These are phyloP conservation scores for Botrytis sinoallii DNA, from an alignment of 2,329 filamentous ascomycete species.

Conservation along the genomic window DNA sequence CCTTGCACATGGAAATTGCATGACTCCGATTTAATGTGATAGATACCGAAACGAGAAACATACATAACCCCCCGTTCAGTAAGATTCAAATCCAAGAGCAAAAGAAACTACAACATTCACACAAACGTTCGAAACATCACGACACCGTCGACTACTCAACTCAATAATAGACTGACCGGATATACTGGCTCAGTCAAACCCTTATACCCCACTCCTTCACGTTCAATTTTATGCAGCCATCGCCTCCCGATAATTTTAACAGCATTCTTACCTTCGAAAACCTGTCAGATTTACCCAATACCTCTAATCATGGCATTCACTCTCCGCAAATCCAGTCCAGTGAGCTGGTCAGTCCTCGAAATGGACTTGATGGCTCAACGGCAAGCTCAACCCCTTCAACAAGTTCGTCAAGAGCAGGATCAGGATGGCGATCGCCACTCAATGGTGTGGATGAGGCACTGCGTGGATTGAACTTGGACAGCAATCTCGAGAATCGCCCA, in stretches of 20 bases:
- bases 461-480: slow-evolving; percentile 49
- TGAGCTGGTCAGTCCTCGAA: slow-evolving; percentile 39
- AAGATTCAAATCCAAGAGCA: background rate
- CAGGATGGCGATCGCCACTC: slow-evolving; percentile 23
- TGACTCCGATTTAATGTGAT: slow-evolving; percentile 4
- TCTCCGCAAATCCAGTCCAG: slow-evolving; percentile 43
- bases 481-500: slow-evolving; percentile 33
- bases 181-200: slow-evolving; percentile 37
- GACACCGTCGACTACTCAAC: slow-evolving; percentile 19
- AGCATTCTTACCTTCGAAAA: slow-evolving; percentile 41
- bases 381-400: slow-evolving; percentile 31
- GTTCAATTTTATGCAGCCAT: slow-evolving; percentile 64
- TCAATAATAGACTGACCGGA: slow-evolving; percentile 36
- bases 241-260: slow-evolving; percentile 49
- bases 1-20: slow-evolving; percentile 18
- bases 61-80: background rate
- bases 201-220: slow-evolving; percentile 25
- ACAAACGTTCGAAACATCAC: slow-evolving; percentile 14
- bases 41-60: slow-evolving; percentile 4
- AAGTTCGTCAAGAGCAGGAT: slow-evolving; percentile 3
- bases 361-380: slow-evolving; percentile 21
- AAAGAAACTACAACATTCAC: background rate
- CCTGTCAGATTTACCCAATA: slow-evolving; percentile 36
- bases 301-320: slow-evolving; percentile 57
- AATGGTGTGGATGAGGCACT: slow-evolving; percentile 50